A percentile compares a stretch with the other conserved stretches of the same genome.
Evolutionary conservation across 75 land plant species (phyloP).

Genomic region (Cryptomeria japonica): DNA sequence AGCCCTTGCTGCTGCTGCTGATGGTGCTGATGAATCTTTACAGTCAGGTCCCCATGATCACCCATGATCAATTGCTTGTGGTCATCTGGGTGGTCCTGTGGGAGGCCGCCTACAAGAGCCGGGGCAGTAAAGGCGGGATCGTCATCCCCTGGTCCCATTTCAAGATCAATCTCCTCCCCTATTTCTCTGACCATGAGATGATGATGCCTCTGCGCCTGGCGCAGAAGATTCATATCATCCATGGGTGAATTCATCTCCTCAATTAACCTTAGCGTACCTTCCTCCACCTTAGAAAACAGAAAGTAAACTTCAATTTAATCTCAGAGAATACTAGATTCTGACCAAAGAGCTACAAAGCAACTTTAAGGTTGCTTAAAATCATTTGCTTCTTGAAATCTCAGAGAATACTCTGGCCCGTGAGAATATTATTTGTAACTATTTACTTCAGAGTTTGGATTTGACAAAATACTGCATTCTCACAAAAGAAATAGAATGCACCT

Average conservation of each 20-base stretch:
- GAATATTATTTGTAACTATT: not conserved
- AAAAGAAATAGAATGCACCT: not conserved
- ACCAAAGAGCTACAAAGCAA: not conserved
- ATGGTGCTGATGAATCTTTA: conserved; percentile 46
- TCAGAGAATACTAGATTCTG: not conserved
- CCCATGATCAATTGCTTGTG: conserved; percentile 59
- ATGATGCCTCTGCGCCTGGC: conserved; percentile 55
- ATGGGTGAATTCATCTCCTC: conserved; percentile 66
- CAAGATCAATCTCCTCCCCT: conserved; percentile 92
- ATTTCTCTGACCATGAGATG: conserved; percentile 74
- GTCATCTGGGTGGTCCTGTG: conserved; percentile 55
- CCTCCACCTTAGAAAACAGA: conserved; percentile 6
- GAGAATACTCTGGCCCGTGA: not conserved
- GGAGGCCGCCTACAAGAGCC: conserved; percentile 22
- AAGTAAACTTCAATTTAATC: not conserved
- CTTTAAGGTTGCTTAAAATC: not conserved
- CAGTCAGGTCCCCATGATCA: conserved; percentile 22
- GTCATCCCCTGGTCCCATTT: conserved; percentile 91
- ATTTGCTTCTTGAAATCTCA: not conserved
- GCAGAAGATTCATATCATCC: conserved; percentile 79
- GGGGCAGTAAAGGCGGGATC: conserved; percentile 68
- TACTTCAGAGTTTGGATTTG: not conserved
- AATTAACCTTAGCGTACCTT: conserved; percentile 10
- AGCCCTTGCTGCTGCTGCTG: conserved; percentile 68
- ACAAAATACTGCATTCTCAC: not conserved